Percentiles rank a stretch among this genome's conserved stretches.
Evolutionary conservation across 2,329 filamentous ascomycete genomes (phyloP).

Genomic region (Didymellaceae sp.): DNA sequence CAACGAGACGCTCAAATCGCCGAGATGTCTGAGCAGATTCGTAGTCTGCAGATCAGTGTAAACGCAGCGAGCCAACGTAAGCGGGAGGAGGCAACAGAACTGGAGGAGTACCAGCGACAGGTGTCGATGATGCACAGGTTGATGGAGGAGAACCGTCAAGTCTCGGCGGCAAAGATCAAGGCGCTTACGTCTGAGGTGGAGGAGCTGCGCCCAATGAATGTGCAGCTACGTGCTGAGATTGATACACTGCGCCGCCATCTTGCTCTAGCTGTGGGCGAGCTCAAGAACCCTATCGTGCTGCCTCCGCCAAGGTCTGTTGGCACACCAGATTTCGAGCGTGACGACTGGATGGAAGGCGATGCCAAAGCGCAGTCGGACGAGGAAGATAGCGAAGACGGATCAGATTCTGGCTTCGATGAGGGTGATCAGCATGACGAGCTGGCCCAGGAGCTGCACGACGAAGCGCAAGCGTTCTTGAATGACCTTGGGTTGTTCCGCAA

Average conservation of each 20-base stretch:
- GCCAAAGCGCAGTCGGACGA: slow-evolving; percentile 41
- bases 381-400: slow-evolving; percentile 47
- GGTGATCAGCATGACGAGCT: slow-evolving; percentile 60
- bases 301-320: slow-evolving; percentile 44
- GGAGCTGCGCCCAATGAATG: slow-evolving; percentile 54
- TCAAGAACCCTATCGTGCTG: slow-evolving; percentile 88
- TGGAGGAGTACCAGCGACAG: slow-evolving; percentile 94
- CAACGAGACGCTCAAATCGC: slow-evolving; percentile 93
- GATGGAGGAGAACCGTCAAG: slow-evolving; percentile 92
- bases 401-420: slow-evolving; percentile 64
- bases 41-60: slow-evolving; percentile 77
- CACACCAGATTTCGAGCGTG: slow-evolving; percentile 43
- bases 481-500: slow-evolving; percentile 81
- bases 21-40: slow-evolving; percentile 95
- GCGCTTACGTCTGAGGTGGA: slow-evolving; percentile 67
- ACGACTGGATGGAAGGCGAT: slow-evolving; percentile 36
- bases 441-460: slow-evolving; percentile 73
- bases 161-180: slow-evolving; percentile 92
- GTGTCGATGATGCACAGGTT: slow-evolving; percentile 89
- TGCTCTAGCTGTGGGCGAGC: slow-evolving; percentile 80
- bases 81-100: slow-evolving; percentile 80
- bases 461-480: slow-evolving; percentile 82
- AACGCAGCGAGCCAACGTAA: slow-evolving; percentile 67
- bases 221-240: slow-evolving; percentile 74
- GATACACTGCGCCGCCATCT: slow-evolving; percentile 88